Conservation (phyloP, 225 moss, liverwort and hornwort genomes). For the Pseudisothecium myosuroides region DNA sequence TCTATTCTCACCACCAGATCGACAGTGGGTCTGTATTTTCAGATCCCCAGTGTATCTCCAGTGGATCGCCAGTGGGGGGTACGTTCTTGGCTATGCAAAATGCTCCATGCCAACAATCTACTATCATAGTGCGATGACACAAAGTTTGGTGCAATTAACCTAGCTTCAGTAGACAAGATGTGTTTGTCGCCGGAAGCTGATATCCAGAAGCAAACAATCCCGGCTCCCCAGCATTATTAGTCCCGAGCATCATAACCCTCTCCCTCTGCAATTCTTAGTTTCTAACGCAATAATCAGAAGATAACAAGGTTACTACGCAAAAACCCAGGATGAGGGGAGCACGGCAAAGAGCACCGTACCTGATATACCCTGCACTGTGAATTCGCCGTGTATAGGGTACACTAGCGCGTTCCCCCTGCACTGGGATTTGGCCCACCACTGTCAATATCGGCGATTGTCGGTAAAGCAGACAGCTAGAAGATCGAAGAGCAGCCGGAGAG, state of each 20-base stretch:
- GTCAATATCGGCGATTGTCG: background rate
- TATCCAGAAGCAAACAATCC: background rate
- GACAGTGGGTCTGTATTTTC: background rate
- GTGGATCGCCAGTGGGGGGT: background rate
- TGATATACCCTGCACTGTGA: background rate
- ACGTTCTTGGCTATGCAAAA: background rate
- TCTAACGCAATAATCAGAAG: background rate
- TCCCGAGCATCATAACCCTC: background rate
- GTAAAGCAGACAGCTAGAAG: background rate
- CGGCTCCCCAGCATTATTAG: background rate
- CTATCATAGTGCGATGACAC: background rate
- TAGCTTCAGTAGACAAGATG: background rate
- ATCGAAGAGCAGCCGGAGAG: background rate
- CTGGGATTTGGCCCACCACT: background rate
- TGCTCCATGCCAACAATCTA: background rate
- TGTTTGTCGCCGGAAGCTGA: background rate
- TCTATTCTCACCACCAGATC: background rate
- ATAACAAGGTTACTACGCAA: background rate
- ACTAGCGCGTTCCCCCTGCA: background rate
- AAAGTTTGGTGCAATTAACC: background rate
- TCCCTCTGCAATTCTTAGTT: background rate
- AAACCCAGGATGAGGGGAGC: background rate
- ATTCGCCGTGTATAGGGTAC: background rate
- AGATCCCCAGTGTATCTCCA: background rate
- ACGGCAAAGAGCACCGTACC: background rate